Evolutionary conservation across 2,329 filamentous ascomycete species (phyloP).

Genomic region (Hymenoscyphus fraxineus): DNA sequence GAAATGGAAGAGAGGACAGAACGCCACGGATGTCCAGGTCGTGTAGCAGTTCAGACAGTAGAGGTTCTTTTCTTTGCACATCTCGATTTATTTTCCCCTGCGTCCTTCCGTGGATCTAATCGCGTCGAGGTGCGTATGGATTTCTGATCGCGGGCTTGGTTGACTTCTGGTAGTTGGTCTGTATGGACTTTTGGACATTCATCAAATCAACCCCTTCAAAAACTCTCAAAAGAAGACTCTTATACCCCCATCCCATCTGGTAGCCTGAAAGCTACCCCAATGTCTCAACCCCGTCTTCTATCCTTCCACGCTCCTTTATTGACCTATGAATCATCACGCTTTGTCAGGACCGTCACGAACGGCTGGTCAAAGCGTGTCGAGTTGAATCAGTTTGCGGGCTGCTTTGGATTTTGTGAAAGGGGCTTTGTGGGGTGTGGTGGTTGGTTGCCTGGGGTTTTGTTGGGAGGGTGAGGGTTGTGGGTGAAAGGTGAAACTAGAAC

Average conservation of each 20-base stretch:
- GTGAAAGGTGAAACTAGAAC: no score
- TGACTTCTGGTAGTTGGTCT: no score
- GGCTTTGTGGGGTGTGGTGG: neutral
- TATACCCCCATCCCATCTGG: neutral
- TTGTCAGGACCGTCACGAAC: neutral
- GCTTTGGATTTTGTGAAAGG: no score
- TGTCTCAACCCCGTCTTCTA: neutral
- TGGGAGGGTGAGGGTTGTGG: no score
- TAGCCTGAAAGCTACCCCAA: neutral
- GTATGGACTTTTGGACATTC: neutral
- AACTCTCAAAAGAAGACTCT: neutral
- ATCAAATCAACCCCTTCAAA: neutral
- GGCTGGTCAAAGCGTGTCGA: conserved; percentile 3
- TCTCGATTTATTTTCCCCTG: neutral
- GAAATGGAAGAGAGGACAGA: neutral
- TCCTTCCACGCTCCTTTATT: neutral
- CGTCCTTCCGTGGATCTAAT: neutral
- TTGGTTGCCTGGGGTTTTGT: neutral
- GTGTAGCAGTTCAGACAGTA: neutral
- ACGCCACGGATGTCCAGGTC: neutral
- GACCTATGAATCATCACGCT: conserved; percentile 1
- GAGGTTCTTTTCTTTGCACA: neutral
- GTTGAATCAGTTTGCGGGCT: neutral
- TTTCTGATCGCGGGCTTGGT: neutral
- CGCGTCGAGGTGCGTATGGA: neutral